Percentiles rank a stretch among this genome's conserved stretches.
Evolutionary conservation across 2,329 filamentous ascomycete genomes (phyloP).

Genomic region (Aureobasidium uvarum): DNA sequence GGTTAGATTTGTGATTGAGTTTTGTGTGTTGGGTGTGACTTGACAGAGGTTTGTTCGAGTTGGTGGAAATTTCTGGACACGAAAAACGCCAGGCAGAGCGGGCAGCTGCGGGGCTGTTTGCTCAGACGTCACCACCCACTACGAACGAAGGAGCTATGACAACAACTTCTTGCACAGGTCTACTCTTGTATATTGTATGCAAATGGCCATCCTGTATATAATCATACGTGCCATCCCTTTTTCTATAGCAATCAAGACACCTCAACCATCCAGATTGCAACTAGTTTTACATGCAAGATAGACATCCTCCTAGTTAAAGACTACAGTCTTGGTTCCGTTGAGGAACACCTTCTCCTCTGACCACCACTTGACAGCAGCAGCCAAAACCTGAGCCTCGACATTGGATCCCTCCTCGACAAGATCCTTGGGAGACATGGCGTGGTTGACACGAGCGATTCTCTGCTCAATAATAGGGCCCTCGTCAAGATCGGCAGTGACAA

Average conservation of each 20-base stretch:
- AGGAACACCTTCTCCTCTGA: conserved; percentile 74
- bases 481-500: conserved; percentile 80
- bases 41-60: neutral
- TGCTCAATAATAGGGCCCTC: conserved; percentile 89
- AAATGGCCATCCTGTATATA: conserved; percentile 1
- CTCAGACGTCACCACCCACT: neutral
- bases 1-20: conserved; percentile 5
- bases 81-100: conserved; percentile 9
- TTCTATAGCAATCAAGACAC: neutral
- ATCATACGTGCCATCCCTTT: neutral
- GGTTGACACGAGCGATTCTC: conserved; percentile 72
- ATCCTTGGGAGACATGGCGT: conserved; percentile 71
- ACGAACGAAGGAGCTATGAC: conserved; percentile 19
- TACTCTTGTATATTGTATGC: neutral
- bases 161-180: neutral
- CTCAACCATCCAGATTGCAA: neutral
- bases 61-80: conserved; percentile 10
- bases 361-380: conserved; percentile 80
- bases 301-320: conserved; percentile 56
- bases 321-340: conserved; percentile 76
- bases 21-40: neutral
- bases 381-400: conserved; percentile 79
- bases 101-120: conserved; percentile 18
- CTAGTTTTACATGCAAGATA: neutral
- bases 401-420: conserved; percentile 78